Evolutionary conservation across 2,329 filamentous ascomycete genomes (phyloP), one percentile per base, ranked within the genome.

Genomic region (Sporothrix mexicana): DNA sequence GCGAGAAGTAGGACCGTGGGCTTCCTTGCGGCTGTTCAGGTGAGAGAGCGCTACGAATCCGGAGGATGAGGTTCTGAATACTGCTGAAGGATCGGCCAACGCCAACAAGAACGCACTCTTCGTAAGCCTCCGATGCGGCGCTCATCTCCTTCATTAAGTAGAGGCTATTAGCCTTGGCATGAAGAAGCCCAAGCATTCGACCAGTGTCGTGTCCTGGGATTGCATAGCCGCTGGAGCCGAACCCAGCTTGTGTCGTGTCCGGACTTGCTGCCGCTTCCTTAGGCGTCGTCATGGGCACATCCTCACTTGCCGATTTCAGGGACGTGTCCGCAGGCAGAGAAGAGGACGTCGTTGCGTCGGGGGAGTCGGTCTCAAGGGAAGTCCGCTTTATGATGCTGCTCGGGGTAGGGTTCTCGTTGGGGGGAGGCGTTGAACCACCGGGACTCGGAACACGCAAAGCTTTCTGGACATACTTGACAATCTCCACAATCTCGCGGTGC

Each of bases 101-200:
- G 73, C 94, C 95, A 75, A 99, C 95, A 70, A 98, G 83, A 3
- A 99, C 94, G 0, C 95, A 95, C 80, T 98, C 94, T 80, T 99
- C 96, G 77, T 99, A 99, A 3, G 96, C 94, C 77, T 90, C 89
- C 0, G 95, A 94, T 57, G 96, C 96, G 55, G 87, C 89, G 53
- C 87, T 85, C 75, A 96, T 92, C 76, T 98, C 92, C 62, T 95
- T 95, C 43, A 97, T 84, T 36, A 93, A 90, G 81, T 99, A 99
- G 1, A 98, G 86, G 92, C 98, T 97, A 75, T 98, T 98, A n/a
- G 95, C 96, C 81, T 98, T 99, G 23, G 95, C 95, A 82, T 99
- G 96, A 55, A 98, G 90, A 17, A 99, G 86, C n/a, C 94, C 93
- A 61, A 99, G 87, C 78, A 99, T 94, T 74, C 96, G 90, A 9